A percentile compares a stretch with the other conserved stretches of the same genome.
These are phyloP conservation scores for Aspergillus baeticus DNA, from an alignment of 495 filamentous ascomycete species.

Conservation along the genomic window DNA sequence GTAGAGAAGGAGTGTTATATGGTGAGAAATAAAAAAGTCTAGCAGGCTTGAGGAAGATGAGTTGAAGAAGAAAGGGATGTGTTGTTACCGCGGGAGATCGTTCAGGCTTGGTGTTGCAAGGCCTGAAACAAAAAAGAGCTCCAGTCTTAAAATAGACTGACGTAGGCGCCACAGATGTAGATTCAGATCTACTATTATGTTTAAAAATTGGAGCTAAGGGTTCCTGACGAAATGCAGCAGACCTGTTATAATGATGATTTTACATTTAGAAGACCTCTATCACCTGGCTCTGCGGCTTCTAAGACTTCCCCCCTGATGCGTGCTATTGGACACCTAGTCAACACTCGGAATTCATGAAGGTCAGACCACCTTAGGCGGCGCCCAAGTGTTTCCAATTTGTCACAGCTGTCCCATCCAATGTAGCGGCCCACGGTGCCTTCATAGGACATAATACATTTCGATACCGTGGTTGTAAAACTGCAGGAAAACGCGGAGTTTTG, in stretches of 20 bases:
- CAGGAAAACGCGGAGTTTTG: neutral
- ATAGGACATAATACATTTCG: no score
- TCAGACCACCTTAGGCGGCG: no score
- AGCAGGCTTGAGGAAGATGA: slow-evolving; percentile 8
- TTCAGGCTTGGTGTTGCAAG: slow-evolving; percentile 12
- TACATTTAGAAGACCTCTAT: no score
- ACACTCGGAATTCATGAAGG: no score
- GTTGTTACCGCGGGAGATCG: slow-evolving; percentile 19
- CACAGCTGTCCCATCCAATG: no score
- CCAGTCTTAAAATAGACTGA: slow-evolving; percentile 18
- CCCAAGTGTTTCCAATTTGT: no score
- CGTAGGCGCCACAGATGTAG: slow-evolving; percentile 12
- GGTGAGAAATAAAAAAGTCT: neutral
- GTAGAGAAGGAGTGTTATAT: neutral
- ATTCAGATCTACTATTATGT: neutral
- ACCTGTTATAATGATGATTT: no score
- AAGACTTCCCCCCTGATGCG: no score
- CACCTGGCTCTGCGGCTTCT: no score
- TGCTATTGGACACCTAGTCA: no score
- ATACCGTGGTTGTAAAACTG: neutral
- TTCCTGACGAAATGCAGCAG: neutral
- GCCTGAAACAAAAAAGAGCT: slow-evolving; percentile 25
- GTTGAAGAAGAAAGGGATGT: slow-evolving; percentile 18
- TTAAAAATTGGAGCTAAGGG: neutral
- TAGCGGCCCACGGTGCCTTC: no score